Base-by-base conservation (phyloP, 1,284 basidiomycete genomes). In the Heterobasidion parviporum region DNA sequence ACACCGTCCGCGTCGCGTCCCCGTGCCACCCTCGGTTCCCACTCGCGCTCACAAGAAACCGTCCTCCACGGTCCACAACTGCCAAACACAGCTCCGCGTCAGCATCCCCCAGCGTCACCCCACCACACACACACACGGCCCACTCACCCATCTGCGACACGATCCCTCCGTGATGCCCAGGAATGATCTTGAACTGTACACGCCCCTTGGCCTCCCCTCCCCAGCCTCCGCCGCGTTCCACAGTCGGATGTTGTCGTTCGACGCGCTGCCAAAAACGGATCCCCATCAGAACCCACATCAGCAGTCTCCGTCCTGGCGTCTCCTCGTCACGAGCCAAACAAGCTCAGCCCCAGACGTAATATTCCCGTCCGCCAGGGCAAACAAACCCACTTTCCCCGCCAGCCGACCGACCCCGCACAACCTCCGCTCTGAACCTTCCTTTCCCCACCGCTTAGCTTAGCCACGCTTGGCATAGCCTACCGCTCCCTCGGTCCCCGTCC, bases 21-120 rank as follows among this genome's bases (percentile, higher is more conserved):
- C 92, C 94, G 67, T 91, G 86, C 92, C 94, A 98, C 47, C 95
- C 96, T 54, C 96, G 81, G 68, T 96, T 95, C 45, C 96, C 96
- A 61, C 92, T 94, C 7, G 94, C 91, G 64, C 90, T 92, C 57
- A 96, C 82, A 64, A 99, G 77, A 71, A 95, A 98, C 55, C 85
- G 77, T 26, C 83, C 87, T 2, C 85, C 87, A 35, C 88, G 81
- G 74, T 98, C 96, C 50, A 98, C 78, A 59, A 95, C 94, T 97
- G 65, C 51, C 59, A 44, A 16, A 50, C 8, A 50, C 3, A 26
- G 26, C 26, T 26, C 26, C 26, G 26, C 26, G 26, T 35, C 26
- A 50, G 26, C 14, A 3, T 14, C 8, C 32, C 49, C 8, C 15
- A 32, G 2, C 16, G 8, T 50, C 26, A 35, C 15, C 5, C 8